Evolutionary conservation across 148 eudicot genomes (phyloP), one percentile per base, ranked within the genome.

Genomic region (Oxyria digyna): DNA sequence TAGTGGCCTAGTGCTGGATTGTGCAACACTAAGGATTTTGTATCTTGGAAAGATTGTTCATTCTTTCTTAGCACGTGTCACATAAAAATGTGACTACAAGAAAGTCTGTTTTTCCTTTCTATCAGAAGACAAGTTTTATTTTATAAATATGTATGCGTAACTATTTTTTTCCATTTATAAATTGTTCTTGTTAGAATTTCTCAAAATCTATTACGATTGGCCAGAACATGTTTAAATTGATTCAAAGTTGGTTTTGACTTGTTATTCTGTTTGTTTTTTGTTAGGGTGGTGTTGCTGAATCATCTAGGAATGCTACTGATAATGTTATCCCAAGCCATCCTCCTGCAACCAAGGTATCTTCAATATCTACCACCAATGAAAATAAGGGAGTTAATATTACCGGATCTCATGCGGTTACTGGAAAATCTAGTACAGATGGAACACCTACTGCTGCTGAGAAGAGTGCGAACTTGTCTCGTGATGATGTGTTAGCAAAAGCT

Each of bases 391-490:
- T 85, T 88, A 90, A 78, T 90, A 83, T 77, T 88, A 85, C 81
- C 92, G 85, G 98, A 82, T 94, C 96, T 94, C 92, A 94, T 87
- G 96, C 85, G 97, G 89, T 87, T 88, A 86, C 88, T 91, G 97
- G 96, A 81, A 90, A 90, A 85, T 94, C 92, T 80, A 94, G 97
- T 90, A 94, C 97, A 90, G 96, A 94, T 94, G 97, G 92, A 83
- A 74, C 86, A 70, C 45, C 89, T 74, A 57, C 87, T 76, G 84
- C 85, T 80, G 84, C 87, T 75, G 87, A 85, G 69, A 86, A 85
- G 83, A 86, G 81, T 81, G 90, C 81, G 74, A 85, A 77, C 71
- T 59, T 84, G 42, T 85, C 95, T 76, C 89, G 82, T 80, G 95
- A 86, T 77, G 91, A 84, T n/a, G n/a, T n/a, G 78, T 81, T 90